Percentiles rank a stretch among this genome's conserved stretches.
Conservation (phyloP, 1,139 yeast species). For the Blastobotrys buckinghamii region DNA sequence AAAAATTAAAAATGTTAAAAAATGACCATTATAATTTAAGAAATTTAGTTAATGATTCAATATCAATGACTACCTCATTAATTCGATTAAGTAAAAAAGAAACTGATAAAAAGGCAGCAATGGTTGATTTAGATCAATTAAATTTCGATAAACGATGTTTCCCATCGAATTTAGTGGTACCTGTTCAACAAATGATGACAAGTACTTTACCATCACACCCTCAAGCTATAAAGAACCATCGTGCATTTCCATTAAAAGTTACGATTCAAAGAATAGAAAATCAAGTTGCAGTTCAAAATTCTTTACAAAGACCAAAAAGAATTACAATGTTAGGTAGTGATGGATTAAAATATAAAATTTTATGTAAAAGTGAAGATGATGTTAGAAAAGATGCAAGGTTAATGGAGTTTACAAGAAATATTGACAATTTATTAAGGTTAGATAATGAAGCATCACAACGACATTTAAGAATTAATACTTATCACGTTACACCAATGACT, state of each 20-base stretch:
- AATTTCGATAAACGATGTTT: slow-evolving; percentile 24
- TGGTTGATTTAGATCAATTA: neutral
- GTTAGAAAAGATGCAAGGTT: slow-evolving; percentile 92
- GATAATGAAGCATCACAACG: slow-evolving; percentile 73
- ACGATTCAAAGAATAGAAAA: slow-evolving; percentile 56
- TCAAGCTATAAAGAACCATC: slow-evolving; percentile 39
- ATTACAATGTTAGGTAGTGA: slow-evolving; percentile 73
- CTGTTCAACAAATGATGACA: slow-evolving; percentile 69
- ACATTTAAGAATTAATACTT: slow-evolving; percentile 65
- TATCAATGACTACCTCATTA: slow-evolving; percentile 29
- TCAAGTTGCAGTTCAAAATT: slow-evolving; percentile 60
- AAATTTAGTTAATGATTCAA: slow-evolving; percentile 23
- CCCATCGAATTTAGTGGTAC: slow-evolving; percentile 72
- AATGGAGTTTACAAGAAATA: slow-evolving; percentile 86
- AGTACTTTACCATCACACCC: slow-evolving; percentile 53
- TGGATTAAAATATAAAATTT: slow-evolving; percentile 60
- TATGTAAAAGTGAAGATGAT: slow-evolving; percentile 86
- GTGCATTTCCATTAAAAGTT: slow-evolving; percentile 50
- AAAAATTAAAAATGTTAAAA: slow-evolving; percentile 4
- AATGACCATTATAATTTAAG: slow-evolving; percentile 1
- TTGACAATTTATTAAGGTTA: slow-evolving; percentile 62
- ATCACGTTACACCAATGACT: slow-evolving; percentile 83
- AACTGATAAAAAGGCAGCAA: neutral
- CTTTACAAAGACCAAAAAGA: slow-evolving; percentile 84
- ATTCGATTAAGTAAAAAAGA: slow-evolving; percentile 15